Conservation (phyloP, 108 stramenopile genomes). For the Cylindrotheca closterium region DNA sequence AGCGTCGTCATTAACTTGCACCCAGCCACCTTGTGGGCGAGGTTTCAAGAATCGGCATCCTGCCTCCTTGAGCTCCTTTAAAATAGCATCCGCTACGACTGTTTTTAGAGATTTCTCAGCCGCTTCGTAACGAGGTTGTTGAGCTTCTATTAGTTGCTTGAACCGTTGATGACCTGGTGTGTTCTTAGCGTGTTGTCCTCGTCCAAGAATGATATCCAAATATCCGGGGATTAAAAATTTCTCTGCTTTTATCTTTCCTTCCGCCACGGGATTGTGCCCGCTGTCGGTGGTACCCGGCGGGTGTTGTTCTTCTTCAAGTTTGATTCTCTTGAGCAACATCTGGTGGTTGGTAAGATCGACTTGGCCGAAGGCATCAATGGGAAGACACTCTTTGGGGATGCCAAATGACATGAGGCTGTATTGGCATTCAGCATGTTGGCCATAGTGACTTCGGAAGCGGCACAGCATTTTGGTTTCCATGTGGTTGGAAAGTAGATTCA, state of each 20-base stretch:
- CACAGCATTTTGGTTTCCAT: constrained; percentile 3
- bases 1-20: neutral
- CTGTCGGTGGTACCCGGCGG: too few relatives aligned
- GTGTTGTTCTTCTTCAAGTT: neutral
- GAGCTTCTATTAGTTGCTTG: neutral
- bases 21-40: neutral
- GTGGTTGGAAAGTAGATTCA: neutral
- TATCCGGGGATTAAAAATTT: neutral
- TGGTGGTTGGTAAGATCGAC: constrained; percentile 2
- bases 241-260: neutral
- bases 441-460: constrained; percentile 17
- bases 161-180: constrained; percentile 20
- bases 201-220: constrained; percentile 24
- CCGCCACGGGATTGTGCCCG: neutral
- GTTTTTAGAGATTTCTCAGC: neutral
- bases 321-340: neutral
- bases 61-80: neutral
- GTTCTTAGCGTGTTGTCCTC: constrained; percentile 25
- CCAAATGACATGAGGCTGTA: constrained; percentile 28
- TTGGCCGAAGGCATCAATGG: constrained; percentile 9
- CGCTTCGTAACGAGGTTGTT: constrained; percentile 13
- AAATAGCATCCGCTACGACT: neutral
- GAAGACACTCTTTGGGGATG: constrained; percentile 13
- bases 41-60: neutral
- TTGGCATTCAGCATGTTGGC: constrained; percentile 18